A percentile compares a stretch with the other conserved stretches of the same genome.
Evolutionary conservation across 768 basidiomycete species (phyloP).

Genomic region (Mycena venus): DNA sequence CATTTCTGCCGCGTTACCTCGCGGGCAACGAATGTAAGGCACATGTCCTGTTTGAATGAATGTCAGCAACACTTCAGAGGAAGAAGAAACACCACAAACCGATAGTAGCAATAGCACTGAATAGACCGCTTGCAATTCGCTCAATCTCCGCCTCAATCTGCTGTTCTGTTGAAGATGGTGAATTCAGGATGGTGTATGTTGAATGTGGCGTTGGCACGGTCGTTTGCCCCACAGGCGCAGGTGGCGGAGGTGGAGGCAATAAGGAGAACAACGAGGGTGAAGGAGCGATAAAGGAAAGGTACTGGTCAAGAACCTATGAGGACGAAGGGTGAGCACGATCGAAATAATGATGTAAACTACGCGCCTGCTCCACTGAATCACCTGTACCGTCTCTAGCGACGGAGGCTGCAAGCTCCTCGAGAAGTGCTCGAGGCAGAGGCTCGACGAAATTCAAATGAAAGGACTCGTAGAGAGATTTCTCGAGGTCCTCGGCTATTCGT

Average conservation of each 20-base stretch:
- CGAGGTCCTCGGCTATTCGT: constrained; percentile 94
- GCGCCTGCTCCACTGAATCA: constrained; percentile 84
- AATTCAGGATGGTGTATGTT: constrained; percentile 91
- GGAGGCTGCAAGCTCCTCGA: constrained; percentile 93
- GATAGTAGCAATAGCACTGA: constrained; percentile 90
- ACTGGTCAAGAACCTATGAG: constrained; percentile 91
- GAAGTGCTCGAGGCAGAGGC: constrained; percentile 85
- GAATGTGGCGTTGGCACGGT: constrained; percentile 58
- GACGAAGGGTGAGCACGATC: no score
- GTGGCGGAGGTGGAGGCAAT: constrained; percentile 67
- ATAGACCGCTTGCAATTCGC: constrained; percentile 89
- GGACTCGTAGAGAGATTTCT: constrained; percentile 90
- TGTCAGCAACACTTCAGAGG: neutral
- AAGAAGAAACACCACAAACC: constrained; percentile 60
- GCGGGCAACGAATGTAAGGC: constrained; percentile 93
- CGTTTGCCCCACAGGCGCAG: constrained; percentile 48
- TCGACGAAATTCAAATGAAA: constrained; percentile 97
- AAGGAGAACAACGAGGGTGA: constrained; percentile 95
- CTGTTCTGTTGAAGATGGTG: constrained; percentile 89
- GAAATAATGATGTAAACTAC: no score
- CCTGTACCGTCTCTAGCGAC: constrained; percentile 89
- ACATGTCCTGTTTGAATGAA: constrained; percentile 73
- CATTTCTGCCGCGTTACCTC: constrained; percentile 99
- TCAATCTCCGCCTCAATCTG: constrained; percentile 96
- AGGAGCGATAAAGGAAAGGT: constrained; percentile 95